Evolutionary conservation across 1,139 yeast genomes (phyloP).

Genomic region (Taphrina wiesneri): DNA sequence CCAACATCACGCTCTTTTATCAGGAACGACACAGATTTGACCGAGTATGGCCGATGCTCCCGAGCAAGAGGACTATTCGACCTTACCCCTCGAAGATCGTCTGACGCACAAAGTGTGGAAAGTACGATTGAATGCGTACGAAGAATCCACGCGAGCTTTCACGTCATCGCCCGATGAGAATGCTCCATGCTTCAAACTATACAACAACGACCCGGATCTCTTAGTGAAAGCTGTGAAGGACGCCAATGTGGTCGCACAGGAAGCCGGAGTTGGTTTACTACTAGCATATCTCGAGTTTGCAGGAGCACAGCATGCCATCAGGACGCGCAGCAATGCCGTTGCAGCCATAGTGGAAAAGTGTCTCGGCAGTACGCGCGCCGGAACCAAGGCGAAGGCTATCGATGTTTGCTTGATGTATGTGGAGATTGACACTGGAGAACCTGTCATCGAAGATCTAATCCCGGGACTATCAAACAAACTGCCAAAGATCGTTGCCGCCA

Average conservation of each 20-base stretch:
- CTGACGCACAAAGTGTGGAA: conserved; percentile 84
- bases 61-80: conserved; percentile 55
- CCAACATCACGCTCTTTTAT: background rate
- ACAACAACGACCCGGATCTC: conserved; percentile 54
- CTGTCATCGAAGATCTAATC: conserved; percentile 65
- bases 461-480: conserved; percentile 64
- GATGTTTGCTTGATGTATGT: conserved; percentile 65
- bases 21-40: background rate
- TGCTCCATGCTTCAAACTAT: conserved; percentile 57
- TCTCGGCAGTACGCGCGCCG: conserved; percentile 69
- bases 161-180: conserved; percentile 57
- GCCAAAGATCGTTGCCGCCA: conserved; percentile 78
- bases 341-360: conserved; percentile 60
- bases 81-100: conserved; percentile 66
- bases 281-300: conserved; percentile 62
- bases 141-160: conserved; percentile 60
- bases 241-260: conserved; percentile 89
- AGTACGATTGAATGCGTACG: conserved; percentile 78
- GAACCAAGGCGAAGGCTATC: conserved; percentile 65
- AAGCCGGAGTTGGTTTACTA: conserved; percentile 66
- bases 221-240: conserved; percentile 67
- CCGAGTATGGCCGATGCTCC: conserved; percentile 32
- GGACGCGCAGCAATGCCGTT: conserved; percentile 35
- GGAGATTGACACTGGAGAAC: conserved; percentile 66
- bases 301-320: conserved; percentile 50